A percentile compares a stretch with the other conserved stretches of the same genome.
Evolutionary conservation across 768 basidiomycete species (phyloP).

Genomic region (Calocera viscosa): DNA sequence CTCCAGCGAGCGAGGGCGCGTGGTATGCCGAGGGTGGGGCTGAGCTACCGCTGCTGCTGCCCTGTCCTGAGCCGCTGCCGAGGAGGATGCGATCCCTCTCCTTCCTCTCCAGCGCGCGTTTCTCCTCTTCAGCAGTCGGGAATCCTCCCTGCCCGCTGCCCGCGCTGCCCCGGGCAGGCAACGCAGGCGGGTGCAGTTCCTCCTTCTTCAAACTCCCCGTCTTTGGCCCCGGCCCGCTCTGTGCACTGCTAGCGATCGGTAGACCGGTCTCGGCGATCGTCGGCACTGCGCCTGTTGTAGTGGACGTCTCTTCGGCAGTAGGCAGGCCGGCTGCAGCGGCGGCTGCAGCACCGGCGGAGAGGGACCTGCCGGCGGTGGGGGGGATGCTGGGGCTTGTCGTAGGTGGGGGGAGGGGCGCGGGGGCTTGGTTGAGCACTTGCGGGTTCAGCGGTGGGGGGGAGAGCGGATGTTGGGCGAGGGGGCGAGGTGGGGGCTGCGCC

Average conservation of each 20-base stretch:
- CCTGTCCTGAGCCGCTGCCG: neutral
- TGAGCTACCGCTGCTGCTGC: no score
- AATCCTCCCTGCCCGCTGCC: neutral
- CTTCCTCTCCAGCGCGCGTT: neutral
- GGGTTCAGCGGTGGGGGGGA: conserved; percentile 20
- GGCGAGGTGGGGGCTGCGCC: conserved; percentile 15
- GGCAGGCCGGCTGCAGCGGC: conserved; percentile 13
- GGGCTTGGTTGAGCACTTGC: conserved; percentile 22
- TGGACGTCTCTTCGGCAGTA: neutral
- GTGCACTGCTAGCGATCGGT: conserved; percentile 43
- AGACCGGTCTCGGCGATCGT: conserved; percentile 67
- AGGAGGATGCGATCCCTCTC: neutral
- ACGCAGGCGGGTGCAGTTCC: neutral
- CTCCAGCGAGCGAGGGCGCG: neutral
- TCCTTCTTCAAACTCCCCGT: neutral
- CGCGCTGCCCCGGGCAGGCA: neutral
- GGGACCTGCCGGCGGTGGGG: neutral
- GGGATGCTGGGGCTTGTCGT: conserved; percentile 13
- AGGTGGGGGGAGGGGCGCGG: conserved; percentile 17
- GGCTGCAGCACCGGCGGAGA: no score
- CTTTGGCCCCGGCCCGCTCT: conserved; percentile 40
- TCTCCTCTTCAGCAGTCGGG: neutral
- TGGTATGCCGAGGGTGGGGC: neutral
- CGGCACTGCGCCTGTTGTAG: conserved; percentile 29
- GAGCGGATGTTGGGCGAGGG: neutral